Evolutionary conservation across 1,139 yeast species (phyloP).

Genomic region (Yamadazyma friedrichii): DNA sequence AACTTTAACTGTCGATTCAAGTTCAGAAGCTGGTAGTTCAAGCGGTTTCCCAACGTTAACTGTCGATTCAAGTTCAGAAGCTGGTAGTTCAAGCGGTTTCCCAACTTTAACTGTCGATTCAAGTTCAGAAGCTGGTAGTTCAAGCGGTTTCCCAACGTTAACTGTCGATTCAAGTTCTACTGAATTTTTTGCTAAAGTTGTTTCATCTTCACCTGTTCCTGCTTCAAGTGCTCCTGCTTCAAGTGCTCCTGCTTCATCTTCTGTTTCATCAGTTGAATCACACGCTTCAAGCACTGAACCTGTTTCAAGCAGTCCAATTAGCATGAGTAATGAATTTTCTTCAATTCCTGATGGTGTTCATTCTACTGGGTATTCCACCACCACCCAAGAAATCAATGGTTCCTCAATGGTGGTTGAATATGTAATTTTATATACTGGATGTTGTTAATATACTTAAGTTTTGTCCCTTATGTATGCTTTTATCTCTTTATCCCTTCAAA

Average conservation of each 20-base stretch:
- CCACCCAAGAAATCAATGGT: slow-evolving; percentile 26
- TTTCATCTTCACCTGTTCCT: slow-evolving; percentile 10
- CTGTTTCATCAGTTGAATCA: neutral
- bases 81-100: neutral
- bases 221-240: slow-evolving; percentile 2
- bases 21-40: slow-evolving; percentile 5
- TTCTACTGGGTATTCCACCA: slow-evolving; percentile 25
- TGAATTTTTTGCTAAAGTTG: neutral
- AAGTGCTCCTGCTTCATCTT: slow-evolving; percentile 4
- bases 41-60: neutral
- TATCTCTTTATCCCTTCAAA: too few relatives aligned
- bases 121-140: slow-evolving; percentile 5
- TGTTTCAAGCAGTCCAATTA: too few relatives aligned
- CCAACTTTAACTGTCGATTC: slow-evolving; percentile 5
- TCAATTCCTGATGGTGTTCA: slow-evolving; percentile 20
- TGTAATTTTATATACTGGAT: slow-evolving; percentile 30
- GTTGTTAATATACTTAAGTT: slow-evolving; percentile 15
- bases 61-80: neutral
- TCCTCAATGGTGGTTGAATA: slow-evolving; percentile 31
- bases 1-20: slow-evolving; percentile 9
- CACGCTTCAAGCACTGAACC: too few relatives aligned
- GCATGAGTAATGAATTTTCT: neutral
- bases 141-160: neutral
- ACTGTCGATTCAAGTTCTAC: neutral
- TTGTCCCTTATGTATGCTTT: too few relatives aligned